These are phyloP conservation scores for Neospermospora avenae DNA, from an alignment of 2,329 filamentous ascomycete genomes.

Conservation along the genomic window DNA sequence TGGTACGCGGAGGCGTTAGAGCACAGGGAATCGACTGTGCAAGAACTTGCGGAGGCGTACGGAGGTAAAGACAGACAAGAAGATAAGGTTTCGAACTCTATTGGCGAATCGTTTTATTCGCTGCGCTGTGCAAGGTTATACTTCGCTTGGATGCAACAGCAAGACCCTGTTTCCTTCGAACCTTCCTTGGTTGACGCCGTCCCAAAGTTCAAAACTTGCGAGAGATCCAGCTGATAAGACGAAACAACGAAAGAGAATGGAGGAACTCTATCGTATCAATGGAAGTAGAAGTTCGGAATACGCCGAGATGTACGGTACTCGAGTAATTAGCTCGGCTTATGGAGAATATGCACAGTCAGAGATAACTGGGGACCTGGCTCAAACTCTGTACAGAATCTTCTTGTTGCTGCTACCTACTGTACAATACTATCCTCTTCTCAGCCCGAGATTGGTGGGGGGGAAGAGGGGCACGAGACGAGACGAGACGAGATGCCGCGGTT, in stretches of 20 bases:
- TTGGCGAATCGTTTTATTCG: neutral
- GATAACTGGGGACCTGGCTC: neutral
- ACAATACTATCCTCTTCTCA: neutral
- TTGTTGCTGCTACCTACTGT: neutral
- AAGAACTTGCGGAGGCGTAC: neutral
- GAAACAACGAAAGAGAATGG: neutral
- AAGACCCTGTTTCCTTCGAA: neutral
- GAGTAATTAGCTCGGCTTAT: neutral
- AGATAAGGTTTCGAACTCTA: neutral
- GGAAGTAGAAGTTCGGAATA: neutral
- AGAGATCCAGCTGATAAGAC: neutral
- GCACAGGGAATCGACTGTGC: neutral
- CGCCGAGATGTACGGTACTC: neutral
- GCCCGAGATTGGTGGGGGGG: neutral
- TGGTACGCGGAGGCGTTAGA: conserved; percentile 2
- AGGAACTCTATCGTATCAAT: neutral
- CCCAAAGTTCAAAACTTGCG: neutral
- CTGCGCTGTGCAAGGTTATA: conserved; percentile 1
- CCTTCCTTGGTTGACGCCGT: neutral
- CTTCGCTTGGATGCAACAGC: neutral
- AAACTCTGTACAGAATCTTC: conserved; percentile 1
- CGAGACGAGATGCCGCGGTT: neutral
- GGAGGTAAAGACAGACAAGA: neutral
- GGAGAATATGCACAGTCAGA: neutral
- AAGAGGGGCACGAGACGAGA: neutral